Base-by-base conservation (phyloP, 2,329 filamentous ascomycete genomes). In the Colletotrichum nymphaeae region DNA sequence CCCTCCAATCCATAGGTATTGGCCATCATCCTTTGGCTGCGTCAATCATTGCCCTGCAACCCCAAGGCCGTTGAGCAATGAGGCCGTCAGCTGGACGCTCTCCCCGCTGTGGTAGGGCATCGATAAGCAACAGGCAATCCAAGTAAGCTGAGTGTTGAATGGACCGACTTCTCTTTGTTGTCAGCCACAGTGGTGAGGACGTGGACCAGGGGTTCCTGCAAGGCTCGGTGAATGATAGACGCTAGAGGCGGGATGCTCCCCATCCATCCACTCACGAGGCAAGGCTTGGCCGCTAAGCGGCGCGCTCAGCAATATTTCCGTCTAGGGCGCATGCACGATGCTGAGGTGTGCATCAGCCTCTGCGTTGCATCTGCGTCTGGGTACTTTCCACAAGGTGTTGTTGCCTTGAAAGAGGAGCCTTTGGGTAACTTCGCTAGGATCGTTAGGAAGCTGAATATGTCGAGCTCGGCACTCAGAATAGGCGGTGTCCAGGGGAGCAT, bases 261-360 rank as follows among this genome's bases (percentile, higher is more conserved):
- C 55, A 65, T 57, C 22, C 42, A 62, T 35, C 70, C 67, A 73
- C 28, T 73, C 60, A 65, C 12, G 56, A 49, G 56, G 35, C 16
- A 32, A 30, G 14, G 35, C 30, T 28, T 32, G 55, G 32, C 60
- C 63, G 9, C 22, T 52, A 52, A 56, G 55, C 46, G 60, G 30
- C 32, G 70, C 60, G 42, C 52, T 56, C 64, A 62, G 70, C 70
- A 65, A 70, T 66, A 65, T 55, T 60, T 70, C 35, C 70, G n/a
- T 35, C 28, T 28, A 28, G 26, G 70, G 70, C 8, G 37, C 28
- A 65, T 70, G 55, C 55, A 65, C 49, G 28, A 46, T 60, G 42
- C 65, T 63, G 65, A 42, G 37, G 58, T 52, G 28, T 56, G 56
- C 60, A 70, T 60, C 26, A 57, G 67, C 67, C 60, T 65, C 24